These are phyloP conservation scores for Sporothrix pallida DNA, from an alignment of 2,329 filamentous ascomycete species.

Conservation along the genomic window DNA sequence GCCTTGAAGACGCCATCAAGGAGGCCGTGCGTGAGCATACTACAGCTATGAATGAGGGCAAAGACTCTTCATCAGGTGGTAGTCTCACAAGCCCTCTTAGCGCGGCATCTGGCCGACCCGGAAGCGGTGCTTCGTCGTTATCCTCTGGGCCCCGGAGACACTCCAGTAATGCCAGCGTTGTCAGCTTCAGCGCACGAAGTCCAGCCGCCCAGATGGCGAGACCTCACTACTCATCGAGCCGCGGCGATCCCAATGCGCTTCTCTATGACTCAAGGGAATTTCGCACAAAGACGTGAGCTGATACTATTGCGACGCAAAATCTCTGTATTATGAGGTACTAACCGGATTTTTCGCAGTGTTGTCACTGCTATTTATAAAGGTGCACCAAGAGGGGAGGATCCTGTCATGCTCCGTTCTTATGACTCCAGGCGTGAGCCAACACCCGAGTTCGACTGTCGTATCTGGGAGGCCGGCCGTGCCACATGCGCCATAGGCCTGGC, in stretches of 20 bases:
- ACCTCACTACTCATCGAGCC: constrained; percentile 60
- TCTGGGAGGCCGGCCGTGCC: constrained; percentile 97
- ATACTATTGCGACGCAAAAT: background rate
- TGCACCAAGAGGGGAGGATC: constrained; percentile 68
- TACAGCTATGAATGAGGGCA: constrained; percentile 78
- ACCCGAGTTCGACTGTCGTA: constrained; percentile 90
- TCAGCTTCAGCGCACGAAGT: constrained; percentile 77
- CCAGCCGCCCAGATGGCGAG: constrained; percentile 62
- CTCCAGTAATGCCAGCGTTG: constrained; percentile 78
- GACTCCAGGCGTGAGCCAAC: constrained; percentile 91
- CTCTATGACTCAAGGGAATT: constrained; percentile 88
- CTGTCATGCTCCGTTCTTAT: constrained; percentile 86
- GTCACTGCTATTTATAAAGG: constrained; percentile 92
- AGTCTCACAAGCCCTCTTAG: constrained; percentile 49
- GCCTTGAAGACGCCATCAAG: constrained; percentile 89
- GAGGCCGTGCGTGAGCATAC: constrained; percentile 88
- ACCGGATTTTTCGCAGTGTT: constrained; percentile 61
- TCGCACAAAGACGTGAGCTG: constrained; percentile 83
- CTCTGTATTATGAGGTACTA: background rate
- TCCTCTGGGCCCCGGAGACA: constrained; percentile 60
- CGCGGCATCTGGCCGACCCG: constrained; percentile 42
- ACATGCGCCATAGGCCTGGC: constrained; percentile 89
- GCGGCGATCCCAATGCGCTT: constrained; percentile 81
- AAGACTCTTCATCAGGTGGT: constrained; percentile 61
- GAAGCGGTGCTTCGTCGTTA: constrained; percentile 50